Percentiles rank a stretch among this genome's conserved stretches.
Evolutionary conservation across 2,329 filamentous ascomycete genomes (phyloP).

Genomic region (Drechslera avenae): DNA sequence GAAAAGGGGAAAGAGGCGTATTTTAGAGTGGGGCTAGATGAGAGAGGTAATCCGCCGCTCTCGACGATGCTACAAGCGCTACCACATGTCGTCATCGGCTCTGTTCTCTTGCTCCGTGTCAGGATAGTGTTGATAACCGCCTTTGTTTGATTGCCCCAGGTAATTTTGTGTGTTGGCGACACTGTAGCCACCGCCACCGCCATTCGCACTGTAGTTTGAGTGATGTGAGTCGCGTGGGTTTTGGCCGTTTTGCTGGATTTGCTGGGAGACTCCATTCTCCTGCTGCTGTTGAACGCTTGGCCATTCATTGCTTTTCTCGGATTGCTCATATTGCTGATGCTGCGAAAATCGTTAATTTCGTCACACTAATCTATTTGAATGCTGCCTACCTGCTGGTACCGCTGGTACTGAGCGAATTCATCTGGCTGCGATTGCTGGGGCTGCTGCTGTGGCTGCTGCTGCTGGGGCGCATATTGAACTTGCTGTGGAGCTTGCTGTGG

Average conservation of each 20-base stretch:
- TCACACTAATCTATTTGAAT: too few species aligned
- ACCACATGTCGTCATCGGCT: constrained; percentile 49
- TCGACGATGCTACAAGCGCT: constrained; percentile 15
- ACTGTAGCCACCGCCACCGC: constrained; percentile 38
- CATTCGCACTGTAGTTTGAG: constrained; percentile 35
- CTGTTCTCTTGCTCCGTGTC: constrained; percentile 39
- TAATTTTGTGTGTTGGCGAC: constrained; percentile 46
- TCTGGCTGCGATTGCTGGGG: constrained; percentile 46
- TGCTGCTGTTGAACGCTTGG: constrained; percentile 25
- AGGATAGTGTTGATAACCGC: constrained; percentile 34
- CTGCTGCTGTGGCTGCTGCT: constrained; percentile 41
- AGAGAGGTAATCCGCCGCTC: background rate
- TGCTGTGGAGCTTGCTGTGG: constrained; percentile 12
- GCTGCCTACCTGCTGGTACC: constrained; percentile 43
- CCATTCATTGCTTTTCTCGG: constrained; percentile 30
- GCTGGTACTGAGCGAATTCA: constrained; percentile 49
- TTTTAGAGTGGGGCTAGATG: background rate
- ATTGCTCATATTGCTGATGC: constrained; percentile 30
- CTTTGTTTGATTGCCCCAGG: constrained; percentile 37
- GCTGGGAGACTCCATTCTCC: constrained; percentile 14
- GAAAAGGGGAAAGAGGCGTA: background rate
- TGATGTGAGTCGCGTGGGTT: constrained; percentile 42
- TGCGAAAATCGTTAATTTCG: background rate
- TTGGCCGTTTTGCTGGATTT: constrained; percentile 23
- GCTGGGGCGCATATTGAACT: constrained; percentile 47